These are phyloP conservation scores for Datisca glomerata DNA, from an alignment of 306 rosid species.

Conservation along the genomic window DNA sequence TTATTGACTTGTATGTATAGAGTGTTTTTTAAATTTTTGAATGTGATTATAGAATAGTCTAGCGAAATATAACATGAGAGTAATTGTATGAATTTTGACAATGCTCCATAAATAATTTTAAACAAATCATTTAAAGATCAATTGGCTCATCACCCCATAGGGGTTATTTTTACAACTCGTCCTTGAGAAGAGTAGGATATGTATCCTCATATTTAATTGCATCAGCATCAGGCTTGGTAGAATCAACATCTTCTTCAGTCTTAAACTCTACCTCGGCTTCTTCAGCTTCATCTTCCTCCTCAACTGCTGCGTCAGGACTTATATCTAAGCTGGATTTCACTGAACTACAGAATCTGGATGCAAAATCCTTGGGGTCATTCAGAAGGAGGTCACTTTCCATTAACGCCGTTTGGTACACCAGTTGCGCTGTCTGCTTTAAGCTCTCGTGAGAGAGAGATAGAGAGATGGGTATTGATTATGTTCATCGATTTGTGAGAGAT, in stretches of 20 bases:
- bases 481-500: too few relatives aligned
- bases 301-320: conserved; percentile 60
- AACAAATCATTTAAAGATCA: too few relatives aligned
- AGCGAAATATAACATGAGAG: too few relatives aligned
- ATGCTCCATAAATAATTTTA: too few relatives aligned
- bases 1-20: too few relatives aligned
- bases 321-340: conserved; percentile 80
- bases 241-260: conserved; percentile 7
- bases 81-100: too few relatives aligned
- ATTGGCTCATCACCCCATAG: too few relatives aligned
- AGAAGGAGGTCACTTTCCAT: conserved; percentile 79
- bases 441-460: too few relatives aligned
- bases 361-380: conserved; percentile 73
- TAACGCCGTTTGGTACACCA: conserved; percentile 92
- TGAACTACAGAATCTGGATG: conserved; percentile 63
- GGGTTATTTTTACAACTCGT: conserved; percentile 83
- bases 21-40: too few relatives aligned
- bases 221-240: conserved; percentile 24
- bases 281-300: conserved; percentile 77
- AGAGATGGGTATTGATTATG: too few relatives aligned
- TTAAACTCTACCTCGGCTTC: conserved; percentile 57
- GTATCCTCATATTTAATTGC: conserved; percentile 17
- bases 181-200: conserved; percentile 30
- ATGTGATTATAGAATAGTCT: too few relatives aligned
- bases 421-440: conserved; percentile 73